Percentiles rank a stretch among this genome's conserved stretches.
phyloP scores from a whole-genome alignment of 1,139 yeast species.

The Zygosaccharomyces pseudobailii region DNA sequence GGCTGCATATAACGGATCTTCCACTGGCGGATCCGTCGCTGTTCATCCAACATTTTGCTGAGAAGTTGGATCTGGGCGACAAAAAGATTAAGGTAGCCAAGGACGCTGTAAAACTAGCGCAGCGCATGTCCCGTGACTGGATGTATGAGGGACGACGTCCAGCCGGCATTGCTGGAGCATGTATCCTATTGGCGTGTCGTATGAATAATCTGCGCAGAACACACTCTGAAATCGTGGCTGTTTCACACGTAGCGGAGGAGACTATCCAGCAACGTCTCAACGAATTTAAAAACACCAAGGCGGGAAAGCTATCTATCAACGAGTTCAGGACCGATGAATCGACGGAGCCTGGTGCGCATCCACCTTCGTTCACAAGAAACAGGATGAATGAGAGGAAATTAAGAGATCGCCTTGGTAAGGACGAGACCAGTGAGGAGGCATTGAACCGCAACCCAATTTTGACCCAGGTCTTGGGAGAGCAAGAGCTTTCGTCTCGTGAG shows the following conservation, averaged over 20 bases:
- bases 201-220: conserved; percentile 93
- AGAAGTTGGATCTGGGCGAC: conserved; percentile 71
- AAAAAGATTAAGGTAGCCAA: conserved; percentile 67
- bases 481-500: conserved; percentile 43
- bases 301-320: conserved; percentile 68
- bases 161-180: conserved; percentile 98
- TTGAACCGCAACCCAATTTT: conserved; percentile 38
- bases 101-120: conserved; percentile 84
- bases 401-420: conserved; percentile 31
- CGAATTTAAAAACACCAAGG: conserved; percentile 76
- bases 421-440: conserved; percentile 37
- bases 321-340: conserved; percentile 54
- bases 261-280: conserved; percentile 85
- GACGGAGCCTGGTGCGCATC: conserved; percentile 51
- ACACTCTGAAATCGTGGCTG: conserved; percentile 90
- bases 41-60: conserved; percentile 91
- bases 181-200: conserved; percentile 85
- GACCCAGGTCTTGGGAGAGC: conserved; percentile 40
- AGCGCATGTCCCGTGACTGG: conserved; percentile 93
- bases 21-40: conserved; percentile 93
- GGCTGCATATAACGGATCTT: conserved; percentile 64
- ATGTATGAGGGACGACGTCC: conserved; percentile 95
- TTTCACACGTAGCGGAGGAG: conserved; percentile 92
- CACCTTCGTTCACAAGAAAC: conserved; percentile 74
- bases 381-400: conserved; percentile 39